A percentile compares a stretch with the other conserved stretches of the same genome.
Conservation (phyloP, 2,329 filamentous ascomycete genomes). For the Hypoxylon sp. region DNA sequence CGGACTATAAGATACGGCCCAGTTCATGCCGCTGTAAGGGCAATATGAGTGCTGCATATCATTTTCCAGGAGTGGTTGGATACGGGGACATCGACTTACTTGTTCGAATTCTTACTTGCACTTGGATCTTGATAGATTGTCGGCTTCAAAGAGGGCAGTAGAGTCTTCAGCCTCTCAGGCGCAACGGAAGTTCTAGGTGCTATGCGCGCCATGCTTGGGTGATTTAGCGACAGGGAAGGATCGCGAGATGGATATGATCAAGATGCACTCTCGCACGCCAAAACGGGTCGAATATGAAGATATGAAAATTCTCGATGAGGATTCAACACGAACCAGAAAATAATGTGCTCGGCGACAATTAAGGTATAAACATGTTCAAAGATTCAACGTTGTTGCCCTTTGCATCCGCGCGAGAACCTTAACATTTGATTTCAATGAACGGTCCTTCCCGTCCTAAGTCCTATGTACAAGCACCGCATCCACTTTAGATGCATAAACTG, state of each 20-base stretch:
- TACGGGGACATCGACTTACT: constrained; percentile 50
- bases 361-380: neutral
- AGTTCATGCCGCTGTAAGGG: too few relatives aligned
- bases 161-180: constrained; percentile 52
- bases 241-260: neutral
- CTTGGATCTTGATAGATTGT: constrained; percentile 52
- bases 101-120: constrained; percentile 47
- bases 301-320: neutral
- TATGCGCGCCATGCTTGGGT: constrained; percentile 47
- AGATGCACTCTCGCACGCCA: neutral
- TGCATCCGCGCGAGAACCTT: neutral
- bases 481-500: neutral
- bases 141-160: constrained; percentile 50
- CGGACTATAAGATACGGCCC: neutral
- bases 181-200: constrained; percentile 49
- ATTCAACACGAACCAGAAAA: neutral
- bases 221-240: constrained; percentile 2
- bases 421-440: neutral
- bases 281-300: neutral
- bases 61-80: constrained; percentile 32
- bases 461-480: neutral
- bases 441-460: too few relatives aligned
- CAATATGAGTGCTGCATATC: constrained; percentile 3
- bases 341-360: neutral
- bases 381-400: neutral